These are phyloP conservation scores for Globisporangium takayamanum DNA, from an alignment of 352 stramenopile genomes.

Conservation along the genomic window DNA sequence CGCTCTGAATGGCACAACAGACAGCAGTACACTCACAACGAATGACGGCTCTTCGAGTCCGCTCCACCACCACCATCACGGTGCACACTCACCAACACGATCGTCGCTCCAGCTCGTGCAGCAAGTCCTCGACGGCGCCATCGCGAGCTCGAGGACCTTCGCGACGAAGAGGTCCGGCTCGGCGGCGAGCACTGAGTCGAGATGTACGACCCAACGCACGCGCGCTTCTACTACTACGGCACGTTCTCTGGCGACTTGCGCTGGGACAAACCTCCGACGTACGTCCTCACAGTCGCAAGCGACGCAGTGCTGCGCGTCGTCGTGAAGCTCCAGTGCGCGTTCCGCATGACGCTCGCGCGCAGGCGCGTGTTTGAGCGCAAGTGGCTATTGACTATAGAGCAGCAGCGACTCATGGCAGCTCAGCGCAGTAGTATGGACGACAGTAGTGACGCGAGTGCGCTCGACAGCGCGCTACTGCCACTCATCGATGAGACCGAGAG, in stretches of 20 bases:
- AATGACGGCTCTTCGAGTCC: too few relatives aligned
- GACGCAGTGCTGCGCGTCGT: constrained; percentile 37
- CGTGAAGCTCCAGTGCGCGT: constrained; percentile 41
- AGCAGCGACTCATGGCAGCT: not conserved
- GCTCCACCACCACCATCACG: too few relatives aligned
- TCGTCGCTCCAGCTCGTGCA: constrained; percentile 14
- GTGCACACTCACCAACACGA: not conserved
- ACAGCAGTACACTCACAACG: not conserved
- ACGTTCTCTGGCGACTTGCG: constrained; percentile 34
- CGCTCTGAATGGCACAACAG: not conserved
- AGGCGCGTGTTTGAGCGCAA: constrained; percentile 31
- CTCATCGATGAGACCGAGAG: constrained; percentile 1
- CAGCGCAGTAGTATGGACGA: not conserved
- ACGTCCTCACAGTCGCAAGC: constrained; percentile 27
- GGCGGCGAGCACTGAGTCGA: constrained; percentile 41
- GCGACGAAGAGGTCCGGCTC: constrained; percentile 21
- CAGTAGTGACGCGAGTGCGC: not conserved
- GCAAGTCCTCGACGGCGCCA: constrained; percentile 17
- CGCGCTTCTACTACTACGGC: constrained; percentile 42
- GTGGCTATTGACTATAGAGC: not conserved
- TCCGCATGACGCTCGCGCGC: constrained; percentile 39
- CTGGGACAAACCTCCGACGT: constrained; percentile 29
- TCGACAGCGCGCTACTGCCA: not conserved
- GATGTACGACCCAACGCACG: constrained; percentile 43
- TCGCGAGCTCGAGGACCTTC: constrained; percentile 20